phyloP scores from a whole-genome alignment of 2,329 filamentous ascomycete genomes.

The Aspergillus aculeatinus region DNA sequence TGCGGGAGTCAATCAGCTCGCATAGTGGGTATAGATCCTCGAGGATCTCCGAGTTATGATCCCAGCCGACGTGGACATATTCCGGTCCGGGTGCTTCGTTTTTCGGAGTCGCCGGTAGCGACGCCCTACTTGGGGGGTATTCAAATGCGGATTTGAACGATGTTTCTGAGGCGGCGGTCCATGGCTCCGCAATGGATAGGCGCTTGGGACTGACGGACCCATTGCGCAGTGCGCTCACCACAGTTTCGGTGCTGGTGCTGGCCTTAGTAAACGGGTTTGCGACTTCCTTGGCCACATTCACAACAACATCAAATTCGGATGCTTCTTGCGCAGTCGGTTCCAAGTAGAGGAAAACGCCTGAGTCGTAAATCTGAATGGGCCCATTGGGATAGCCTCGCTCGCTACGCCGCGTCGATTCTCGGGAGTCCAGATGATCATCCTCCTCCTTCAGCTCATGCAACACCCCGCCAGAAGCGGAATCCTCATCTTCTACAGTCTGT shows the following conservation, averaged over 20 bases:
- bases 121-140: constrained; percentile 33
- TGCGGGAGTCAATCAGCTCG: constrained; percentile 60
- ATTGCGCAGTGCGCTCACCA: constrained; percentile 51
- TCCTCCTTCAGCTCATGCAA: constrained; percentile 54
- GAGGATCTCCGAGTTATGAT: constrained; percentile 67
- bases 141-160: constrained; percentile 53
- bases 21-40: constrained; percentile 61
- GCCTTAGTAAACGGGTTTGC: constrained; percentile 55
- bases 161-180: constrained; percentile 45
- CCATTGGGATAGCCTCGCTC: constrained; percentile 64
- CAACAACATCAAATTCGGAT: constrained; percentile 60
- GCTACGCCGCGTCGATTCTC: constrained; percentile 61
- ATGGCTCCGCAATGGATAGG: constrained; percentile 40
- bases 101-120: constrained; percentile 33
- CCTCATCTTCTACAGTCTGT: constrained; percentile 29
- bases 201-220: constrained; percentile 38
- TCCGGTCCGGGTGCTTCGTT: constrained; percentile 50
- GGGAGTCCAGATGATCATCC: constrained; percentile 44
- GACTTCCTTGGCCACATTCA: constrained; percentile 67
- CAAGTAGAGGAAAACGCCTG: constrained; percentile 61
- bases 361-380: constrained; percentile 63
- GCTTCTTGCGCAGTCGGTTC: constrained; percentile 63
- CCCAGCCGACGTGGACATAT: constrained; percentile 66
- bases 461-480: constrained; percentile 27
- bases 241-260: constrained; percentile 36